These are phyloP conservation scores for Trifolium fragiferum DNA, from an alignment of 306 rosid genomes.

Conservation along the genomic window DNA sequence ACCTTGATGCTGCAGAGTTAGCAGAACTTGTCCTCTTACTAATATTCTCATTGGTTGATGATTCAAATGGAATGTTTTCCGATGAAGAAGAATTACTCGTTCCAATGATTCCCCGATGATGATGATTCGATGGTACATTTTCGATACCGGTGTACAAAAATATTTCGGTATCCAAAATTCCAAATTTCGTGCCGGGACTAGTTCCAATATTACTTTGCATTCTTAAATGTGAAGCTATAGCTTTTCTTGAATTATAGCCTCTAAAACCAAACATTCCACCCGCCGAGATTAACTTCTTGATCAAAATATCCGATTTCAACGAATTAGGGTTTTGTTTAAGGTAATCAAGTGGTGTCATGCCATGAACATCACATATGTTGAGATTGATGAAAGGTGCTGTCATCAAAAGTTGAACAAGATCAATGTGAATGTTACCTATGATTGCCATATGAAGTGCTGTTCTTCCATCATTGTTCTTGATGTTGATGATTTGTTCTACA, in stretches of 20 bases:
- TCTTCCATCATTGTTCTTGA: conserved; percentile 69
- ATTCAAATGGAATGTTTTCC: conserved; percentile 51
- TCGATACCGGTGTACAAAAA: conserved; percentile 82
- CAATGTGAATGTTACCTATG: conserved; percentile 80
- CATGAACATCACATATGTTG: conserved; percentile 65
- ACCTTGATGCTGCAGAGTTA: conserved; percentile 63
- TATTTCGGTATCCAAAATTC: conserved; percentile 81
- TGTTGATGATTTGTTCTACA: conserved; percentile 66
- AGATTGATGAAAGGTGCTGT: conserved; percentile 68
- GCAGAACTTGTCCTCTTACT: conserved; percentile 70
- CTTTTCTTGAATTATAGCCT: conserved; percentile 75
- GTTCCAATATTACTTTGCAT: conserved; percentile 75
- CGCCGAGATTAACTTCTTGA: conserved; percentile 79
- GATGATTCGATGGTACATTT: conserved; percentile 40
- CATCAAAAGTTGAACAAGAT: conserved; percentile 91
- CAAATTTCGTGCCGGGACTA: conserved; percentile 90
- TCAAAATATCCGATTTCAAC: conserved; percentile 76
- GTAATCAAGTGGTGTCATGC: conserved; percentile 92
- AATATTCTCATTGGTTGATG: conserved; percentile 31
- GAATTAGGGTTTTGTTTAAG: conserved; percentile 72
- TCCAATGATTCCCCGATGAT: conserved; percentile 49
- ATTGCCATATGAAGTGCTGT: conserved; percentile 92
- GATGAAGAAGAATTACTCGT: conserved; percentile 58
- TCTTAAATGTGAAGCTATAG: conserved; percentile 81
- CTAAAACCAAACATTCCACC: conserved; percentile 85